These are phyloP conservation scores for Claviceps sp. DNA, from an alignment of 2,329 filamentous ascomycete genomes.

Conservation along the genomic window DNA sequence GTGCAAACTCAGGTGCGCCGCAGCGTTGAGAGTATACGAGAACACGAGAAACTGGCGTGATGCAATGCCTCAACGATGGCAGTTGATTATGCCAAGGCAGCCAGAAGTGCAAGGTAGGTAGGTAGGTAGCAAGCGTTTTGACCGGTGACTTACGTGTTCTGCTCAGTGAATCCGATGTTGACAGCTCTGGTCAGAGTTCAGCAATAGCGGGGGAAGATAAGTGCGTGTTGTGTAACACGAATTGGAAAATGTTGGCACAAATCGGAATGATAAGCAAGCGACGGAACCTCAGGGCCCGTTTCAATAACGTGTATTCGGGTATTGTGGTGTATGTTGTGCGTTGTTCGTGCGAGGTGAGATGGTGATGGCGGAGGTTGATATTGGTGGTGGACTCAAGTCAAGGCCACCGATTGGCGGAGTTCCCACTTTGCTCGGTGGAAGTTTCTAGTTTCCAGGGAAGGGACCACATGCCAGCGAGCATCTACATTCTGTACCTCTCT, in stretches of 20 bases:
- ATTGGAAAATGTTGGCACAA: not conserved
- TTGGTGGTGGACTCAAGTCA: slow-evolving; percentile 1
- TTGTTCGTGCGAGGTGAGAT: not conserved
- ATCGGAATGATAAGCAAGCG: not conserved
- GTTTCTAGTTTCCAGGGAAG: slow-evolving; percentile 8
- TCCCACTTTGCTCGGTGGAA: slow-evolving; percentile 8
- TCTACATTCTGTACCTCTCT: not conserved
- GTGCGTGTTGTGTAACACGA: not conserved
- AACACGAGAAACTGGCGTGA: not conserved
- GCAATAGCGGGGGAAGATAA: not conserved
- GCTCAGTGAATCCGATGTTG: not conserved
- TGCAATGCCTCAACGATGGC: no score
- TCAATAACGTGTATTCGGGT: not conserved
- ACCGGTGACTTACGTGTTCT: not conserved
- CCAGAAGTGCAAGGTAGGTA: not conserved
- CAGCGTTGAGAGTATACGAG: not conserved
- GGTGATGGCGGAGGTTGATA: not conserved
- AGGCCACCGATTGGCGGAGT: not conserved
- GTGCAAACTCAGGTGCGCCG: not conserved
- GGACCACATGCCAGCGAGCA: not conserved
- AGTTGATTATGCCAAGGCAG: no score
- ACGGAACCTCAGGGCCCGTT: not conserved
- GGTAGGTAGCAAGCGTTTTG: not conserved
- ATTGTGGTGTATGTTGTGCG: not conserved
- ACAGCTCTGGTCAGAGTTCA: not conserved